Evolutionary conservation across 306 rosid species (phyloP), one percentile per base, ranked within the genome.

Genomic region (Lupinus albus): DNA sequence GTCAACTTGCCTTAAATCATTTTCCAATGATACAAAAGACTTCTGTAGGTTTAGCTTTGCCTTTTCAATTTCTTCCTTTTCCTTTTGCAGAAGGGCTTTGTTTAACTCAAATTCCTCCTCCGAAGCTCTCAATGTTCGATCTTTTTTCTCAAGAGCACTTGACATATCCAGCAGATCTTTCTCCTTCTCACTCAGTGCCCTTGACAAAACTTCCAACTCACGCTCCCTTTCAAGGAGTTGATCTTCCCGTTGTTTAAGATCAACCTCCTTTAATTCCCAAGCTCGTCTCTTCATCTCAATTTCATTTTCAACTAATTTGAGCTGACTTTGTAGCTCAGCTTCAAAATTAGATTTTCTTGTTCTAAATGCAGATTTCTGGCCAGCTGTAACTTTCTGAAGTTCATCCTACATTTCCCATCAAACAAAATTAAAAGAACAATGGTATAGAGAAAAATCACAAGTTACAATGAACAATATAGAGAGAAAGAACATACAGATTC

Each of bases 231-330:
- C 97, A 51, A 49, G 63, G 70, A 88, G 45, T 75, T 84, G 84
- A 57, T 88, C 89, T 61, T 86, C 88, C 64, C 77, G 73, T 53
- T 89, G 98, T 60, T 77, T 88, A 60, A 87, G 96, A 79, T 89
- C 98, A 72, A 93, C 89, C 81, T 93, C 98, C 81, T 83, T 85
- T 79, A 93, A 83, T 81, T 93, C 98, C 98, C 98, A 93, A 51
- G 97, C 89, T 70, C 97, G 79, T 78, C 89, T 84, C 83, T 84
- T 89, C 30, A 81, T 39, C 76, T 86, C 96, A 79, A 93, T 84
- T 79, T 93, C 97, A 61, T 83, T 81, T 77, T 89, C 97, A 82
- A 83, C 84, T 9, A 45, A 33, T 72, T 88, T 93, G 28, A 78
- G 74, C 80, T 66, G 84, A 72, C 51, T 59, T 63, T 89, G 85